Evolutionary conservation across 129 eudicot species (phyloP), one percentile per base, ranked within the genome.

Genomic region (Mikania micrantha): DNA sequence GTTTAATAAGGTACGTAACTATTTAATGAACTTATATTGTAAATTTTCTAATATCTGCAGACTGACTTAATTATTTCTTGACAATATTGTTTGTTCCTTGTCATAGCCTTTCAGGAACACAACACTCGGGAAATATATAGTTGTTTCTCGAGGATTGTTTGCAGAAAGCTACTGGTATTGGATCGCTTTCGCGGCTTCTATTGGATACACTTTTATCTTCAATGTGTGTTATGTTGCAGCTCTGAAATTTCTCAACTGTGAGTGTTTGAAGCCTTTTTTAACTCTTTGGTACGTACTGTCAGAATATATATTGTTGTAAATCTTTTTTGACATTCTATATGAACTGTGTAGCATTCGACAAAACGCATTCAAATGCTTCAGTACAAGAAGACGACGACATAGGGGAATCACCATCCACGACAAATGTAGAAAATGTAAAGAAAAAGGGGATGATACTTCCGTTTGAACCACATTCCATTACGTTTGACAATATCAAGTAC

Each of bases 371-470:
- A 63, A 24, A 60, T 39, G 10, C 72, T 41, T 62, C 75, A 19
- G 84, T 67, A 52, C 77, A 78, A 3, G 85, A 77, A 21, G 72
- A 22, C 17, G 17, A 35, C 19, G n/a, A n/a, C n/a, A n/a, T n/a
- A n/a, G 76, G 40, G 21, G 84, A 79, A 28, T 62, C 58, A 69
- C 59, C 79, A 72, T 67, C 76, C 44, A 16, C 22, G 7, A 36
- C 6, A 11, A 60, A 50, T 48, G 69, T 28, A 9, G 58, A 36
- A 32, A 67, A 60, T 70, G 69, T 63, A 25, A 75, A 56, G 76
- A 87, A 82, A 41, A 81, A 45, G 69, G 98, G 98, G 75, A 88
- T 91, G 96, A 71, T 88, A 66, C 98, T 91, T 80, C 98, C 97
- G 7, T 91, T 91, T 76, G 94, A 79, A 63, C 88, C 95, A 54